Percentiles rank a stretch among this genome's conserved stretches.
phyloP scores from a whole-genome alignment of 306 rosid species.

The Herpetospermum pedunculosum region DNA sequence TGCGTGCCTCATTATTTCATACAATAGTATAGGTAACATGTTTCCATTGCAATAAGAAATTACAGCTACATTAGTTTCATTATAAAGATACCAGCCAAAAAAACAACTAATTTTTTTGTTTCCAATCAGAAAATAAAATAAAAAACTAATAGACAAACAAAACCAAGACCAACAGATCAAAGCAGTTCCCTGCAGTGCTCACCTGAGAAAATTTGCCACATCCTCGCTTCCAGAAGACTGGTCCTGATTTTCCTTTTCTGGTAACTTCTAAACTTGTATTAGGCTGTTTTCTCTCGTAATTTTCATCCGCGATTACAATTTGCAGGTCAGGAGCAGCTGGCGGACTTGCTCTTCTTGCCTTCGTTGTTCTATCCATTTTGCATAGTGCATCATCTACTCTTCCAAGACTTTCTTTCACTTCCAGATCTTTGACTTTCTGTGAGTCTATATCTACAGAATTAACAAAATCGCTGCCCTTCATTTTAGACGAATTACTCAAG shows the following conservation, averaged over 20 bases:
- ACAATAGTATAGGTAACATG: background rate
- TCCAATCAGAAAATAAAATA: background rate
- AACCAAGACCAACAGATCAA: conserved; percentile 38
- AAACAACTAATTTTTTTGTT: background rate
- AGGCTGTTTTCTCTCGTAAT: conserved; percentile 28
- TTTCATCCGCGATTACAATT: conserved; percentile 54
- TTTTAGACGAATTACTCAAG: conserved; percentile 23
- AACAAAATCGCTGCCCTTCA: conserved; percentile 28
- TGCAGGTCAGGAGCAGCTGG: conserved; percentile 44
- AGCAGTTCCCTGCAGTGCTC: conserved; percentile 31
- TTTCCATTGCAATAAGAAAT: background rate
- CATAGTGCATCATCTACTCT: conserved; percentile 44
- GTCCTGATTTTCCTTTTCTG: conserved; percentile 64
- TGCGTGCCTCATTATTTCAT: background rate
- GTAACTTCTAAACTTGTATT: conserved; percentile 28
- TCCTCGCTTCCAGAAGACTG: conserved; percentile 53
- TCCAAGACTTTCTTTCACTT: conserved; percentile 30
- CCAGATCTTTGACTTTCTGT: conserved; percentile 31
- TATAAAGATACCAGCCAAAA: background rate
- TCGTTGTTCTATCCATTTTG: conserved; percentile 51
- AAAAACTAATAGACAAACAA: background rate
- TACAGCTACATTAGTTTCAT: background rate
- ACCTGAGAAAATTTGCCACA: conserved; percentile 45
- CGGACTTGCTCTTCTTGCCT: conserved; percentile 51
- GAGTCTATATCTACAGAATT: background rate